Evolutionary conservation across 257 asterid genomes (phyloP).

Genomic region (Paraleonurus japonicus): DNA sequence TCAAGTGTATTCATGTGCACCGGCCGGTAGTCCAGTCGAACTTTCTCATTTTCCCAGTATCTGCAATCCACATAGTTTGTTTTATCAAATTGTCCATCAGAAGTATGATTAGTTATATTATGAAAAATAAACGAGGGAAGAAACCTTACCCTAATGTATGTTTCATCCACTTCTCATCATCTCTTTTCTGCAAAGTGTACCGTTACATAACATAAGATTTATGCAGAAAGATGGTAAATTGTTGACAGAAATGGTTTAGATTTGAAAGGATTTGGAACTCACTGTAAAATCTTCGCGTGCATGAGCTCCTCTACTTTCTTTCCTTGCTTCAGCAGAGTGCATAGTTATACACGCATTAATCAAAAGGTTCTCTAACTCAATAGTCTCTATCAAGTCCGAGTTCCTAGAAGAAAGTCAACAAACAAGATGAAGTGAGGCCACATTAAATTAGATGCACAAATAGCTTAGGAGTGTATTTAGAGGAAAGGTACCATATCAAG

Average conservation of each 20-base stretch:
- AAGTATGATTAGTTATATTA: neutral
- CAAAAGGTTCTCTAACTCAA: conserved; percentile 92
- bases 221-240: conserved; percentile 10
- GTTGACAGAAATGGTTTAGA: neutral
- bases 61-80: conserved; percentile 39
- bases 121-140: neutral
- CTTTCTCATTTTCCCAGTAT: conserved; percentile 81
- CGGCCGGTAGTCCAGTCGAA: conserved; percentile 72
- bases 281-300: conserved; percentile 99
- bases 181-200: conserved; percentile 72
- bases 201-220: conserved; percentile 17
- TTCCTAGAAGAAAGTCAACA: conserved; percentile 49
- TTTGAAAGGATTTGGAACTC: conserved; percentile 30
- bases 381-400: conserved; percentile 90
- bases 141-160: conserved; percentile 84
- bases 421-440: conserved; percentile 1
- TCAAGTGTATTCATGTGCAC: conserved; percentile 89
- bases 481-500: conserved; percentile 73
- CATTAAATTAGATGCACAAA: neutral
- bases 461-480: conserved; percentile 5
- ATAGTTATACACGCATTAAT: conserved; percentile 95
- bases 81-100: neutral
- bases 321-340: conserved; percentile 99
- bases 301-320: conserved; percentile 99
- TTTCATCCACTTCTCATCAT: conserved; percentile 91